Evolutionary conservation across 495 filamentous ascomycete genomes (phyloP).

Genomic region (Hamigera avellanea): DNA sequence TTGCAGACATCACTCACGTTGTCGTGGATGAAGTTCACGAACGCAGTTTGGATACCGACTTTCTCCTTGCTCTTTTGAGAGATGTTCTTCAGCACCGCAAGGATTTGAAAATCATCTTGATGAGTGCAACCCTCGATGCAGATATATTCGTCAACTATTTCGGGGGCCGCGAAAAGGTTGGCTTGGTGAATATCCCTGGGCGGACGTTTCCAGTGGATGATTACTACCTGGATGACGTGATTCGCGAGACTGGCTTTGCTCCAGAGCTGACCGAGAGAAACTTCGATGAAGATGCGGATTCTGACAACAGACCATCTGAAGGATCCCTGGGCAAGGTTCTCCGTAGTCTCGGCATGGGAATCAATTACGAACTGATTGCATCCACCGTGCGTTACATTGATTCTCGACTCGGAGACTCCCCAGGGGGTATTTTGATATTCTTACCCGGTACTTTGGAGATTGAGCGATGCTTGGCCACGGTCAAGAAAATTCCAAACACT

Average conservation of each 20-base stretch:
- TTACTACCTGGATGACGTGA: conserved; percentile 81
- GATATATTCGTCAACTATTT: conserved; percentile 81
- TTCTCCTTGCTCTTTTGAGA: conserved; percentile 78
- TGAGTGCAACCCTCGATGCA: conserved; percentile 95
- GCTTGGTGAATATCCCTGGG: conserved; percentile 72
- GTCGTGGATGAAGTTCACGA: conserved; percentile 98
- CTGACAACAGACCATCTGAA: conserved; percentile 22
- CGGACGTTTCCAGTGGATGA: conserved; percentile 85
- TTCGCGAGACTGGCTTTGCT: conserved; percentile 66
- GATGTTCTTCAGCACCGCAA: conserved; percentile 65
- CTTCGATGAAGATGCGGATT: conserved; percentile 26
- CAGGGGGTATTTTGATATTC: conserved; percentile 89
- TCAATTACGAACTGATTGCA: conserved; percentile 86
- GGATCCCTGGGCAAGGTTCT: conserved; percentile 52
- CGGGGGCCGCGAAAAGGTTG: conserved; percentile 52
- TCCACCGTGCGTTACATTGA: conserved; percentile 73
- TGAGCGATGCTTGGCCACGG: conserved; percentile 59
- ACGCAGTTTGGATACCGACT: conserved; percentile 89
- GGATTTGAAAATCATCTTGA: conserved; percentile 88
- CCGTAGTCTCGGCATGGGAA: conserved; percentile 65
- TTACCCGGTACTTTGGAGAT: conserved; percentile 82
- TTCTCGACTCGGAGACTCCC: conserved; percentile 49
- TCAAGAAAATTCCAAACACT: conserved; percentile 56
- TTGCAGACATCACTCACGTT: conserved; percentile 87
- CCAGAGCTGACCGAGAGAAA: conserved; percentile 22